phyloP scores from a whole-genome alignment of 768 basidiomycete species.

The Paxillus rubicundulus region DNA sequence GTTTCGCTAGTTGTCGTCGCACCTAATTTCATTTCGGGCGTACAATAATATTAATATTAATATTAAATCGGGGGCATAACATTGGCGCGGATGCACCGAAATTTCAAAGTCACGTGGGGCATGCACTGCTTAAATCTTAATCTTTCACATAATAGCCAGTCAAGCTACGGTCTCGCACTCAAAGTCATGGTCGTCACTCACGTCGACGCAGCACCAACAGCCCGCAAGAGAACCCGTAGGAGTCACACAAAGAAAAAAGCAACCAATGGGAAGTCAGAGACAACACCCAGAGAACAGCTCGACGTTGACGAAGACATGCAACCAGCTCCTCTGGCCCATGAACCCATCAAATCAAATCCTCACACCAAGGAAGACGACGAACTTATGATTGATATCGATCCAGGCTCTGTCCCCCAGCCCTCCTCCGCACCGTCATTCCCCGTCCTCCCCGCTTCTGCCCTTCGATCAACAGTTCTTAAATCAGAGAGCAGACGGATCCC shows the following conservation, averaged over 20 bases:
- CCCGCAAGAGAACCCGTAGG: slow-evolving; percentile 45
- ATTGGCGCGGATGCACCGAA: too few relatives aligned
- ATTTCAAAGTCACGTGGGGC: too few relatives aligned
- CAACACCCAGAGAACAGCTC: slow-evolving; percentile 9
- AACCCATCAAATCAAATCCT: not conserved
- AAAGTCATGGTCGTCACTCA: slow-evolving; percentile 43
- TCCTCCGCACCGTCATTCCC: slow-evolving; percentile 64
- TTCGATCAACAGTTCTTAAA: slow-evolving; percentile 52
- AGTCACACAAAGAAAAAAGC: slow-evolving; percentile 41
- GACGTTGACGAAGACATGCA: slow-evolving; percentile 34
- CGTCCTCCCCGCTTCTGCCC: slow-evolving; percentile 59
- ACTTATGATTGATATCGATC: slow-evolving; percentile 56
- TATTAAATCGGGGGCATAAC: too few relatives aligned
- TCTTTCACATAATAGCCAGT: too few relatives aligned
- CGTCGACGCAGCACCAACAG: slow-evolving; percentile 25
- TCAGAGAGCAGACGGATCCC: slow-evolving; percentile 86
- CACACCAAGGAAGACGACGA: slow-evolving; percentile 51
- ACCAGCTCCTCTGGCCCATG: slow-evolving; percentile 13
- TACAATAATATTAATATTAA: too few relatives aligned
- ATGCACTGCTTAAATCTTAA: too few relatives aligned
- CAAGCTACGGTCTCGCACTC: slow-evolving; percentile 1
- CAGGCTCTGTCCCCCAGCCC: slow-evolving; percentile 43
- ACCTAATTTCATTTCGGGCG: too few relatives aligned
- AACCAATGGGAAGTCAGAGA: slow-evolving; percentile 7
- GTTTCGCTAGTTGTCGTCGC: too few relatives aligned